Evolutionary conservation across 2,329 filamentous ascomycete species (phyloP).

Genomic region (Colletotrichum karsti): DNA sequence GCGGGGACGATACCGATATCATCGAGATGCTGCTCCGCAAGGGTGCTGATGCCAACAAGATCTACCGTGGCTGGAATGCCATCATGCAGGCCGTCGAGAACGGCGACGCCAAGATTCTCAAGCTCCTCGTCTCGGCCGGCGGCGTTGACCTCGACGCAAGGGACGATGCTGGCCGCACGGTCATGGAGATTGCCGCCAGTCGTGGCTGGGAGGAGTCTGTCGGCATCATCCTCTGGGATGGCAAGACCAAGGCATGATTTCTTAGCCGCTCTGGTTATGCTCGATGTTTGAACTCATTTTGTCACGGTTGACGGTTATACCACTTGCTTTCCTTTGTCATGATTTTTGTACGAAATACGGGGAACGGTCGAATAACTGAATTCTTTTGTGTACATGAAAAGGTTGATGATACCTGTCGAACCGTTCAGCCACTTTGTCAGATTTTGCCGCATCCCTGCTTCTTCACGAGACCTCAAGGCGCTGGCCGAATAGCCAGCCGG

Average conservation of each 20-base stretch:
- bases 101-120: constrained; percentile 63
- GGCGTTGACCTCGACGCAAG: constrained; percentile 59
- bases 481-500: too few species aligned
- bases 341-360: neutral
- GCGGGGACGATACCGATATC: constrained; percentile 64
- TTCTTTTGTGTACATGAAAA: neutral
- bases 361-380: neutral
- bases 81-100: constrained; percentile 73
- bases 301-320: neutral
- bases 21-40: constrained; percentile 69
- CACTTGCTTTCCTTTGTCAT: neutral
- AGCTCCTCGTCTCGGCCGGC: constrained; percentile 56
- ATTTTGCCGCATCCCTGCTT: too few species aligned
- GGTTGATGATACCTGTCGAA: constrained; percentile 19
- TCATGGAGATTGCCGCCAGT: constrained; percentile 65
- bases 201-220: constrained; percentile 68
- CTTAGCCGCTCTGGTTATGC: neutral
- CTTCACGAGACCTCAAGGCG: too few species aligned
- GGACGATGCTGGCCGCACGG: constrained; percentile 63
- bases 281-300: neutral
- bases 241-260: constrained; percentile 12
- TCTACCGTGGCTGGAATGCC: constrained; percentile 73
- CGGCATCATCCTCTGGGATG: constrained; percentile 46
- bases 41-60: constrained; percentile 73
- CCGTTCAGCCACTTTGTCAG: too few species aligned